Base-by-base conservation (phyloP, 2,329 filamentous ascomycete genomes). In the Aspergillus oerlinghausenensis region DNA sequence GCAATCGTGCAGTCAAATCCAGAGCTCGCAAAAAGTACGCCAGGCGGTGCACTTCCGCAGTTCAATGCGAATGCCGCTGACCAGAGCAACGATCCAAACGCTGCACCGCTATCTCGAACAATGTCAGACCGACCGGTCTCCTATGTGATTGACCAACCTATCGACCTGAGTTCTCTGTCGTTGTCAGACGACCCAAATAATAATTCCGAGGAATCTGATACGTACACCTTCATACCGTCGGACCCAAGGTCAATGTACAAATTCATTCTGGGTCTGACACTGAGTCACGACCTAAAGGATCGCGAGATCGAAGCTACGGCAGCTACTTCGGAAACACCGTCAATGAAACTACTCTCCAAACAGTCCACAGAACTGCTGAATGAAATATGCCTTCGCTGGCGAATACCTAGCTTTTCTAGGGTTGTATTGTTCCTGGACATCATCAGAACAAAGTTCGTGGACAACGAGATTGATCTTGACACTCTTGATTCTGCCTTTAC, bases 201-300 rank as follows among this genome's bases (percentile, higher is more conserved):
- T 26, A 69, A 72, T 17, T 63, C 70, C 14, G 76, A 79, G 49
- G 69, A 76, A 47, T 75, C 77, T 50, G 77, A 86, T 50, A 82
- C 87, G 51, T 97, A 93, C 71, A 94, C 89, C 0, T 99, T 93
- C 70, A 95, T 96, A 57, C 94, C 94, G 32, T 80, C 88, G 35
- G 90, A 97, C 62, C 84, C 93, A 29, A 84, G 92, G 65, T 82
- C 85, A 8, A 92, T 89, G 70, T 96, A 96, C 76, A 89, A 90
- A 69, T 86, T 88, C 55, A 88, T 97, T 59, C 76, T 96, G 52
- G 86, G 88, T 64, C 87, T 92, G 70, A 88, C 90, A 32, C 80
- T 96, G 45, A 79, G 76, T 14, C 79, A 84, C 67, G 85, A 88
- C 65, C 66, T 87, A 38, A 77, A 78, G 53, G 82, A 86, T 63